phyloP scores from a whole-genome alignment of 169 alveolate genomes.

The Cryptosporidium andersoni region DNA sequence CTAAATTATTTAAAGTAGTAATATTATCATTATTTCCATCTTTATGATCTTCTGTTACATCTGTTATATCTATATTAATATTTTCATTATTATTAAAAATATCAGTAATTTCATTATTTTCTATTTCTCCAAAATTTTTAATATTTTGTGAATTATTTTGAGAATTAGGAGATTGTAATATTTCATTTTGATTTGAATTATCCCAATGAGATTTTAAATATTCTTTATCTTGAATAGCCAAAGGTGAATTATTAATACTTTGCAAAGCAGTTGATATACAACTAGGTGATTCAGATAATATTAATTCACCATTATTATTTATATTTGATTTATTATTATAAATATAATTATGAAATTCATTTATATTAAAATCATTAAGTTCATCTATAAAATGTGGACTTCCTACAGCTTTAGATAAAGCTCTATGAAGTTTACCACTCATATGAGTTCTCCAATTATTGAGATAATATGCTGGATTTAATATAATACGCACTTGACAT shows the following conservation, averaged over 20 bases:
- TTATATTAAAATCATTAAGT: conserved; percentile 6
- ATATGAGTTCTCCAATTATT: conserved; percentile 71
- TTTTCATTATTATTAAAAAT: conserved; percentile 2
- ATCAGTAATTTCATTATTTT: background rate
- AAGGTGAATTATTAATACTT: no score
- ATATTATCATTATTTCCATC: background rate
- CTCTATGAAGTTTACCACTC: conserved; percentile 64
- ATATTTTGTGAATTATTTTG: background rate
- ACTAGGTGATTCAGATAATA: no score
- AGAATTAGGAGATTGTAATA: no score
- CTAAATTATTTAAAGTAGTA: conserved; percentile 1
- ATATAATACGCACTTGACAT: conserved; percentile 58
- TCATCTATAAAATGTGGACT: conserved; percentile 68
- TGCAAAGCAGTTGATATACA: no score
- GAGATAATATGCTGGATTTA: conserved; percentile 65
- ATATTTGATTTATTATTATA: no score
- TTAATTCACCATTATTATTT: no score
- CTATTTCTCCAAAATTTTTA: background rate
- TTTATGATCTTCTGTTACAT: background rate
- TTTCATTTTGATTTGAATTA: no score
- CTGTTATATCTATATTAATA: background rate
- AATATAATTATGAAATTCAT: background rate
- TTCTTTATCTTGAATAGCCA: no score
- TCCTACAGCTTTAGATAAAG: conserved; percentile 64
- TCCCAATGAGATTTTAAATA: no score